phyloP scores from a whole-genome alignment of 2,329 filamentous ascomycete genomes.

The Aspergillus amoenus region DNA sequence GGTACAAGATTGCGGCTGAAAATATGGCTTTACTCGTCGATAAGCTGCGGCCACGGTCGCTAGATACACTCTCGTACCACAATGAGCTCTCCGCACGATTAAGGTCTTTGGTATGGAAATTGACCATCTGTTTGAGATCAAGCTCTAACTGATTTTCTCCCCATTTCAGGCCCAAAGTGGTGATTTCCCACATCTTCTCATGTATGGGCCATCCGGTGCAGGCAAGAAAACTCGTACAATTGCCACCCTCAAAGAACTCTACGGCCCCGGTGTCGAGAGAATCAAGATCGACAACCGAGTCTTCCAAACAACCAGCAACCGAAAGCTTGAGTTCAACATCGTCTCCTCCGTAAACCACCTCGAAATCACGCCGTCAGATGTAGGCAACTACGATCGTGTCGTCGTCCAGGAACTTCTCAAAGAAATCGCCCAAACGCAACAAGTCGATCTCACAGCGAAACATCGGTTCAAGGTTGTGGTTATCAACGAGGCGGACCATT shows the following conservation, averaged over 20 bases:
- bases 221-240: conserved; percentile 98
- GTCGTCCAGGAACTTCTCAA: conserved; percentile 95
- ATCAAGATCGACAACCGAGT: conserved; percentile 98
- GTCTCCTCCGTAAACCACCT: conserved; percentile 96
- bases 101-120: conserved; percentile 68
- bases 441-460: conserved; percentile 88
- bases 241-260: conserved; percentile 90
- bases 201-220: conserved; percentile 93
- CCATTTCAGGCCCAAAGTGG: conserved; percentile 78
- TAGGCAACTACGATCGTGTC: conserved; percentile 93
- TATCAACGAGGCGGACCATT: conserved; percentile 96
- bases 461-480: conserved; percentile 98
- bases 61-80: conserved; percentile 75
- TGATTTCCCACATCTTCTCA: conserved; percentile 95
- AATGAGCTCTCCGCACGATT: conserved; percentile 82
- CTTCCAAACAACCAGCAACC: conserved; percentile 92
- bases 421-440: conserved; percentile 97
- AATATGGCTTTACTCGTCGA: conserved; percentile 65
- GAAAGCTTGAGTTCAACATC: conserved; percentile 99
- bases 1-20: conserved; percentile 9
- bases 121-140: background rate
- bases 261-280: conserved; percentile 96
- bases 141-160: background rate
- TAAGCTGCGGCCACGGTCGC: conserved; percentile 56
- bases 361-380: conserved; percentile 96